phyloP scores from a whole-genome alignment of 257 asterid species.

The Ajuga chamaepitys region DNA sequence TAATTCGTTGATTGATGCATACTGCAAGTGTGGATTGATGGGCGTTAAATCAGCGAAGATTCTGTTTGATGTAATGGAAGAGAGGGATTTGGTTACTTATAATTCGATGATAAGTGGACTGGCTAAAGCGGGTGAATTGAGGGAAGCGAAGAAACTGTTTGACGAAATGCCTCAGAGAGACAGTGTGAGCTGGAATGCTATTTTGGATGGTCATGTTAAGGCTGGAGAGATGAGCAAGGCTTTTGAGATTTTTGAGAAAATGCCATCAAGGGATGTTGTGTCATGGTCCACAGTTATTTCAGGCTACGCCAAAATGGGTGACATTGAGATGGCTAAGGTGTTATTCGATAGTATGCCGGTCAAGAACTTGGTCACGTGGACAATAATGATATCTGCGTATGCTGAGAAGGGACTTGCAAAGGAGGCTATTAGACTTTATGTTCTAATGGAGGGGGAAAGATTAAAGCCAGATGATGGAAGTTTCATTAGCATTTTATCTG shows the following conservation, averaged over 20 bases:
- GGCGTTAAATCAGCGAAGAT: constrained; percentile 42
- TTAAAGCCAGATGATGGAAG: constrained; percentile 47
- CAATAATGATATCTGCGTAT: constrained; percentile 61
- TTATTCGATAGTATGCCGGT: constrained; percentile 73
- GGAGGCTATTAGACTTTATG: constrained; percentile 52
- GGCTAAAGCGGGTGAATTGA: constrained; percentile 32
- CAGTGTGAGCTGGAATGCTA: constrained; percentile 51
- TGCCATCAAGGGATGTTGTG: constrained; percentile 61
- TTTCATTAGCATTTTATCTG: constrained; percentile 53
- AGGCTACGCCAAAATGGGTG: constrained; percentile 60
- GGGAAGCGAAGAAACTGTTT: constrained; percentile 40
- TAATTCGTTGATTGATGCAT: constrained; percentile 66
- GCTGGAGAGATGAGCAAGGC: constrained; percentile 43
- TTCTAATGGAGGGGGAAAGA: constrained; percentile 36
- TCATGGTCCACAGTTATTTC: constrained; percentile 74
- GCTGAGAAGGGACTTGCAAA: constrained; percentile 59
- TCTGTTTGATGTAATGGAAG: constrained; percentile 44
- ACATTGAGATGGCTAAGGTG: constrained; percentile 62
- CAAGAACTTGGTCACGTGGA: constrained; percentile 75
- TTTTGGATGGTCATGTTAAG: constrained; percentile 46
- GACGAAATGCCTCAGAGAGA: constrained; percentile 57
- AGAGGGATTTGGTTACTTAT: constrained; percentile 54
- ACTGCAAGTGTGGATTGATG: constrained; percentile 44
- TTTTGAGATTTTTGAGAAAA: constrained; percentile 45
- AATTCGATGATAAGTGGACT: constrained; percentile 63